Base-by-base conservation (phyloP, 148 eudicot genomes). In the Vaccinium corymbosum region DNA sequence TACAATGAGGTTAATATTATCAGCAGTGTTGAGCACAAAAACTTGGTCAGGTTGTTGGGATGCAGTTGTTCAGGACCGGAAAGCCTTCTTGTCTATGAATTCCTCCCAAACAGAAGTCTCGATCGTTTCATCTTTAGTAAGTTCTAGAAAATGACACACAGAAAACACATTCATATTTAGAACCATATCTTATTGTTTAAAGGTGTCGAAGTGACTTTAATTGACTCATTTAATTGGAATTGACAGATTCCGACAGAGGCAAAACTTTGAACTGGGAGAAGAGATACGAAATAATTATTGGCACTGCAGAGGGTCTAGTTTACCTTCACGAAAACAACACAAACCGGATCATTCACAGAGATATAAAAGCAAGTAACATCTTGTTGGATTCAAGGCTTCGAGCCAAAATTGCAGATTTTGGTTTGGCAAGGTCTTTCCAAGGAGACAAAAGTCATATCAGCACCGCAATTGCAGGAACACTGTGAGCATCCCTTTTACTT, bases 41-140 rank as follows among this genome's bases (percentile, higher is more conserved):
- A 93, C 72, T 88, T 93, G 70, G 93, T 90, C 64, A 86, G 93
- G 78, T 85, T 89, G 13, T 85, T 94, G 85, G 94, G 95, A 74
- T 92, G 91, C 86, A 88, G 94, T 85, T 94, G 94, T 75, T 89
- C 89, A 55, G 92, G 97, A 46, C 94, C 94, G 3, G 91, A 89
- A 89, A 92, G 94, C 83, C 93, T 91, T 85, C 90, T 92, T 38
- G 91, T 91, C 56, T 91, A 93, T 25, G 94, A 93, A 78, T 91
- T 85, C 83, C 73, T 93, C 75, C 90, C 90, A 17, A 91, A 90
- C 85, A 80, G 82, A 78, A 91, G 91, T 74, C 94, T 91, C 2
- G 94, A 90, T 89, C 85, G 85, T 73, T 91, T 88, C 88, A 90
- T 92, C 81, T 92, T 92, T 79, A 87, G 93, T 91, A 77, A 87